Percentiles rank a stretch among this genome's conserved stretches.
Conservation (phyloP, 2,329 filamentous ascomycete genomes). For the Hypoxylon sp. region DNA sequence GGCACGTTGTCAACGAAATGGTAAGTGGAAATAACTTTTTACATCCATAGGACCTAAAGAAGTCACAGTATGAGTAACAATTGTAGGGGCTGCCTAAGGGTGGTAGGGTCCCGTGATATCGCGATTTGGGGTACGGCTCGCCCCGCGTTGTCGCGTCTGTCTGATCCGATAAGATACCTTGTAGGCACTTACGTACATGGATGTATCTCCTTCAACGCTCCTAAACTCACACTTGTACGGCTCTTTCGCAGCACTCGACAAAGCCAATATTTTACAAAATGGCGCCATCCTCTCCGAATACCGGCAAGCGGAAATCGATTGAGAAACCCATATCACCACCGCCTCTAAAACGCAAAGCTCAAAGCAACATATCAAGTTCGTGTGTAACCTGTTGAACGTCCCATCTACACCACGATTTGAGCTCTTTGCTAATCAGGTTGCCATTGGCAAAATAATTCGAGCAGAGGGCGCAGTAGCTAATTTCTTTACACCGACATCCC, state of each 20-base stretch:
- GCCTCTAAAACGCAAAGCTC: slow-evolving; percentile 66
- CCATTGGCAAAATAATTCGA: slow-evolving; percentile 9
- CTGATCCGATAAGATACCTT: slow-evolving; percentile 16
- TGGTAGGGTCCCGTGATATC: slow-evolving; percentile 25
- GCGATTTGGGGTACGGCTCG: slow-evolving; percentile 20
- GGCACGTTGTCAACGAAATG: not conserved
- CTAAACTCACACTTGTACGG: slow-evolving; percentile 10
- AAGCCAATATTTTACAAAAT: slow-evolving; percentile 15
- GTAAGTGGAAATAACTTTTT: not conserved
- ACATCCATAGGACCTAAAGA: not conserved
- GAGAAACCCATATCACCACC: slow-evolving; percentile 67
- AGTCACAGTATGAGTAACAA: not conserved
- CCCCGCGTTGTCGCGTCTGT: slow-evolving; percentile 21
- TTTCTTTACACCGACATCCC: slow-evolving; percentile 89
- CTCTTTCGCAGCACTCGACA: not conserved
- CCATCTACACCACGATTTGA: not conserved
- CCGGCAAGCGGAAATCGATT: slow-evolving; percentile 48
- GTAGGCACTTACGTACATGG: not conserved
- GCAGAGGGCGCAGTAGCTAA: slow-evolving; percentile 78
- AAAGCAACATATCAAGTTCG: slow-evolving; percentile 67
- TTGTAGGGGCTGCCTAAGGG: not conserved
- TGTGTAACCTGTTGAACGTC: slow-evolving; percentile 24
- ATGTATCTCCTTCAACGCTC: slow-evolving; percentile 3
- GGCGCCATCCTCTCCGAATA: slow-evolving; percentile 35
- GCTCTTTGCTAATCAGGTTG: slow-evolving; percentile 34